These are phyloP conservation scores for Hamigera avellanea DNA, from an alignment of 495 filamentous ascomycete genomes.

Conservation along the genomic window DNA sequence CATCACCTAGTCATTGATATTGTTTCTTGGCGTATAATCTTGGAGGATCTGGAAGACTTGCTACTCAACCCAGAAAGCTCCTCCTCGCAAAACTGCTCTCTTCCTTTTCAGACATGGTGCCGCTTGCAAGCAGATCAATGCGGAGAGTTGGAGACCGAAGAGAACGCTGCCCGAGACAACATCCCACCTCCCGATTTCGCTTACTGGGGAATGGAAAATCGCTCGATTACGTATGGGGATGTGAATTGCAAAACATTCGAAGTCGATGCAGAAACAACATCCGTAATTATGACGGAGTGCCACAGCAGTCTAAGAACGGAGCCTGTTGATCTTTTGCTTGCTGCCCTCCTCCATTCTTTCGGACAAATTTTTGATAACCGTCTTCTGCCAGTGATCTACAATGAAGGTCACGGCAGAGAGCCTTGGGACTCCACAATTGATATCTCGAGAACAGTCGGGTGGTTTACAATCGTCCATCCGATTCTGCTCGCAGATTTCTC, in stretches of 20 bases:
- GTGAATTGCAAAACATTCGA: constrained; percentile 32
- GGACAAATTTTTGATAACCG: constrained; percentile 39
- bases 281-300: constrained; percentile 29
- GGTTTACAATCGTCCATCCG: constrained; percentile 49
- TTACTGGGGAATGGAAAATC: constrained; percentile 42
- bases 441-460: constrained; percentile 47
- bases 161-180: constrained; percentile 15
- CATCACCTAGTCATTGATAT: constrained; percentile 63
- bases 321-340: constrained; percentile 40
- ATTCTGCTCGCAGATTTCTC: constrained; percentile 19
- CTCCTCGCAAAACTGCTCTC: constrained; percentile 21
- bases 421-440: constrained; percentile 38
- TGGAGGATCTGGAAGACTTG: constrained; percentile 55
- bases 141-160: constrained; percentile 9
- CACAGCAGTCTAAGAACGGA: constrained; percentile 39
- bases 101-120: constrained; percentile 57
- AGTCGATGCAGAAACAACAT: constrained; percentile 31
- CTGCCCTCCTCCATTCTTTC: constrained; percentile 41
- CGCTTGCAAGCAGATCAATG: constrained; percentile 32
- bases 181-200: constrained; percentile 23
- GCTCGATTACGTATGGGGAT: constrained; percentile 37
- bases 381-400: constrained; percentile 39
- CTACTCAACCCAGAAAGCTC: constrained; percentile 32
- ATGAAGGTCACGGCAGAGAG: constrained; percentile 47
- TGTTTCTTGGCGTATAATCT: constrained; percentile 57